Base-by-base conservation (phyloP, 1,284 basidiomycete genomes). In the Coniophora puteana region DNA sequence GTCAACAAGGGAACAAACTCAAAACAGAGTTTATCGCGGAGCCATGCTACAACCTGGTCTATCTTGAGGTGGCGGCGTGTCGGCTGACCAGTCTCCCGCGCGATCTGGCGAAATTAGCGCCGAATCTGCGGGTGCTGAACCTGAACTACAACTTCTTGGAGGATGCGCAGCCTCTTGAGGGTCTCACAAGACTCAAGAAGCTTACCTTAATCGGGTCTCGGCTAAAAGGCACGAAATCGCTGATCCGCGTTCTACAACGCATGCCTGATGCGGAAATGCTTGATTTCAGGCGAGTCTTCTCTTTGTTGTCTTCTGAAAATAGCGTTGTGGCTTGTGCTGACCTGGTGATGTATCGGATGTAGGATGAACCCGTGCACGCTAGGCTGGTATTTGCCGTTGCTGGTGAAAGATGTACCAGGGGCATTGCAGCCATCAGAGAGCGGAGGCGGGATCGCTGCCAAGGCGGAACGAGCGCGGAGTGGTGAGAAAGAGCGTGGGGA, bases 321-420 rank as follows among this genome's bases (percentile, higher is more conserved):
- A 41, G 16, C 22, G 21, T 40, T 40, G 37, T 36, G 39, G 26
- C 36, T 49, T 39, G 29, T 37, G n/a, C 49, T 71, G 69, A 27
- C 36, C 27, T 31, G 23, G 23, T 25, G 29, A 21, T 28, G 17
- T 33, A 52, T 34, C n/a, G n/a, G n/a, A n/a, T 17, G 39, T 60
- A 87, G 86, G 69, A 94, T 94, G 90, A 96, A 97, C 59, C 93
- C 93, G 38, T 89, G 87, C 49, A 95, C 92, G 20, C 76, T 94
- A n/a, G 87, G 88, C 5, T 94, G 91, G 83, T 96, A 96, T 63
- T 73, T 95, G 18, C 92, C 93, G 16, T 68, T 95, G 49, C 71
- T 93, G 38, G 78, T 89, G 40, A 72, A 71, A 51, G 82, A 83
- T 55, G 67, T 74, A 43, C 78, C 80, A 54, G 81, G 80, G 11